phyloP scores from a whole-genome alignment of 805 yeast species.

The Lachancea sp. region DNA sequence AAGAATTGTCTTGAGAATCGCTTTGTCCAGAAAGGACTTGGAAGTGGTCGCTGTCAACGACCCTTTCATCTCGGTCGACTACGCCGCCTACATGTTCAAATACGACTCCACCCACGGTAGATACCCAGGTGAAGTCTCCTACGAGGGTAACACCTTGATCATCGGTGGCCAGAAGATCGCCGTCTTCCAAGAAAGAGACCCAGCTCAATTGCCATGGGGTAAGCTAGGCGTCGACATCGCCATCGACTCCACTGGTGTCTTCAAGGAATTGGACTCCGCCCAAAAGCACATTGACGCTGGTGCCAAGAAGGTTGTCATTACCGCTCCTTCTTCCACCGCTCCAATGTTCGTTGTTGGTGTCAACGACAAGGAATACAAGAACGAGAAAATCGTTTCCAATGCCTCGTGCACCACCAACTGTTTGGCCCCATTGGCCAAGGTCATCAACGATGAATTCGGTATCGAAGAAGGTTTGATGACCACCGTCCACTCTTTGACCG shows the following conservation, averaged over 20 bases:
- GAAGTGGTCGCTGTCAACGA: slow-evolving; percentile 62
- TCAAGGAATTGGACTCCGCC: slow-evolving; percentile 58
- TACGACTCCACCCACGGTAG: slow-evolving; percentile 68
- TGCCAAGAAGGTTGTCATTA: slow-evolving; percentile 68
- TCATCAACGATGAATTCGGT: slow-evolving; percentile 59
- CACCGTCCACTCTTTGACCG: slow-evolving; percentile 67
- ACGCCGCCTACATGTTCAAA: slow-evolving; percentile 71
- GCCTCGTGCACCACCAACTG: slow-evolving; percentile 74
- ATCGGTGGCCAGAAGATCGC: slow-evolving; percentile 47
- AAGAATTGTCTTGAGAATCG: slow-evolving; percentile 60
- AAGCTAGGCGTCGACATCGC: slow-evolving; percentile 55
- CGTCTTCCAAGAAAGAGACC: slow-evolving; percentile 62
- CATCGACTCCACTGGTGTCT: slow-evolving; percentile 68
- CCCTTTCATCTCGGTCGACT: slow-evolving; percentile 62
- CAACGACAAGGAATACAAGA: slow-evolving; percentile 52
- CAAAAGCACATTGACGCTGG: slow-evolving; percentile 68
- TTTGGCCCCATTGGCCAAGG: slow-evolving; percentile 69
- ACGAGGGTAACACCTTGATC: slow-evolving; percentile 46
- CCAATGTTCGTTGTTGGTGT: slow-evolving; percentile 74
- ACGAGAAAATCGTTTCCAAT: slow-evolving; percentile 57
- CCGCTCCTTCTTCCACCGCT: slow-evolving; percentile 67
- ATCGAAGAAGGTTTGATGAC: slow-evolving; percentile 73
- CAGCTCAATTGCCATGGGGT: slow-evolving; percentile 65
- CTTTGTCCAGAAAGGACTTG: slow-evolving; percentile 45
- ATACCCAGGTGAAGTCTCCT: slow-evolving; percentile 51